Evolutionary conservation across 83 land plant species (phyloP).

Genomic region (Isoetes engelmannii): DNA sequence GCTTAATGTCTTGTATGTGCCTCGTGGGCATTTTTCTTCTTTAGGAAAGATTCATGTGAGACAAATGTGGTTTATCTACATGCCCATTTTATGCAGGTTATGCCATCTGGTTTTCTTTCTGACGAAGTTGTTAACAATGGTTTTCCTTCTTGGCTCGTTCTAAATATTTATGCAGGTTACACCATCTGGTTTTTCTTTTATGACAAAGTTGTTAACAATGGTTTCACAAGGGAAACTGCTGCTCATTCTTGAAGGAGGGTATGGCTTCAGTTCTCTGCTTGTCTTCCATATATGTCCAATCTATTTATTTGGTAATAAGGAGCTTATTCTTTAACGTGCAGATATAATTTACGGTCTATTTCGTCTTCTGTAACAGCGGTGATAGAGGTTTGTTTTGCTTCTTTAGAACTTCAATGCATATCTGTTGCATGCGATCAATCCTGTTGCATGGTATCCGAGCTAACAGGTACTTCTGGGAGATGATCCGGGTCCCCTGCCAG

Average conservation of each 20-base stretch:
- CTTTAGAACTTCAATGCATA: background rate
- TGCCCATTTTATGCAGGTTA: background rate
- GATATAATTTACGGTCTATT: conserved; percentile 89
- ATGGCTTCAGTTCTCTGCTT: conserved; percentile 10
- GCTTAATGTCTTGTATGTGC: background rate
- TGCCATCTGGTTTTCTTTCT: background rate
- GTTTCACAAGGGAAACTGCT: conserved; percentile 67
- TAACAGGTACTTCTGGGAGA: conserved; percentile 28
- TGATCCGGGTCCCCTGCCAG: conserved; percentile 17
- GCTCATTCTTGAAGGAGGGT: conserved; percentile 96
- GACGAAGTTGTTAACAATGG: background rate
- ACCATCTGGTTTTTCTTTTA: conserved; percentile 81
- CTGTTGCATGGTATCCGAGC: background rate
- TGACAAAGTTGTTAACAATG: conserved; percentile 60
- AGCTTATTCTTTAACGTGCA: conserved; percentile 17
- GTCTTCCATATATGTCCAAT: background rate
- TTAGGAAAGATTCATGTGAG: background rate
- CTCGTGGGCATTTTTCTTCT: background rate
- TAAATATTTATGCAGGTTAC: conserved; percentile 49
- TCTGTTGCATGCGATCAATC: background rate
- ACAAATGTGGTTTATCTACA: background rate
- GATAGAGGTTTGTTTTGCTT: conserved; percentile 42
- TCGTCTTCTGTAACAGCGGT: conserved; percentile 89
- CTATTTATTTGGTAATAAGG: background rate
- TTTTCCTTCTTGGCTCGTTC: background rate